These are phyloP conservation scores for Herpotrichia juniperi DNA, from an alignment of 2,329 filamentous ascomycete genomes.

Conservation along the genomic window DNA sequence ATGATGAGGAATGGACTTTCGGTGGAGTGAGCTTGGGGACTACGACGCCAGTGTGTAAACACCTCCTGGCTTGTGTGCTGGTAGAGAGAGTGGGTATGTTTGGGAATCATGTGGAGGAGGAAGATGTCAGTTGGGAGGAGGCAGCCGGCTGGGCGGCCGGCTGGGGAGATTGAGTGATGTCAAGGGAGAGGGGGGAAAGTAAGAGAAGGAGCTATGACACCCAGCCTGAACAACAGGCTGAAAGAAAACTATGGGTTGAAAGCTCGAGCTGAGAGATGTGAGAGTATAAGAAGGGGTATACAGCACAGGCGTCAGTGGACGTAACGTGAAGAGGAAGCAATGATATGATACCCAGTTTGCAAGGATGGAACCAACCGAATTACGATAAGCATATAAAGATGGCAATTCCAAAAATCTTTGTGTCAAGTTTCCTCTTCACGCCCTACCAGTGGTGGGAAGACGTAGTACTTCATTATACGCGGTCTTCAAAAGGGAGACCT, in stretches of 20 bases:
- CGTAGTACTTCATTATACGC: too few relatives aligned
- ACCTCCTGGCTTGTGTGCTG: conserved; percentile 83
- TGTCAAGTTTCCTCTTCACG: too few relatives aligned
- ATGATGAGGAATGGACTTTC: conserved; percentile 46
- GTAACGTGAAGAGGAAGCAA: too few relatives aligned
- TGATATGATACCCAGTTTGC: background rate
- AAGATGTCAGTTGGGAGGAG: conserved; percentile 65
- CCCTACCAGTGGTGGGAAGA: too few relatives aligned
- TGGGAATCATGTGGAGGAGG: conserved; percentile 61
- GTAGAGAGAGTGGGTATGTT: conserved; percentile 70
- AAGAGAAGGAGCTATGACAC: conserved; percentile 1
- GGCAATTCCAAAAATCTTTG: background rate
- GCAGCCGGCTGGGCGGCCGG: conserved; percentile 70
- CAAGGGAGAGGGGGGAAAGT: background rate
- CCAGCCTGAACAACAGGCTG: too few relatives aligned
- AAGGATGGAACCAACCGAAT: background rate
- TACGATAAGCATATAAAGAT: too few relatives aligned
- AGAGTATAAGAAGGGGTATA: too few relatives aligned
- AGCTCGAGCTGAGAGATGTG: too few relatives aligned
- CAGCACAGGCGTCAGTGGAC: too few relatives aligned
- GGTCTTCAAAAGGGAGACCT: too few relatives aligned
- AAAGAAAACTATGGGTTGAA: too few relatives aligned
- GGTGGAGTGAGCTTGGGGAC: conserved; percentile 56
- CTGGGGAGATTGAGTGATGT: conserved; percentile 35
- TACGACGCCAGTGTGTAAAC: conserved; percentile 75